Evolutionary conservation across 2,329 filamentous ascomycete species (phyloP), one percentile per base, ranked within the genome.

Genomic region (Aquanectria penicillioides): DNA sequence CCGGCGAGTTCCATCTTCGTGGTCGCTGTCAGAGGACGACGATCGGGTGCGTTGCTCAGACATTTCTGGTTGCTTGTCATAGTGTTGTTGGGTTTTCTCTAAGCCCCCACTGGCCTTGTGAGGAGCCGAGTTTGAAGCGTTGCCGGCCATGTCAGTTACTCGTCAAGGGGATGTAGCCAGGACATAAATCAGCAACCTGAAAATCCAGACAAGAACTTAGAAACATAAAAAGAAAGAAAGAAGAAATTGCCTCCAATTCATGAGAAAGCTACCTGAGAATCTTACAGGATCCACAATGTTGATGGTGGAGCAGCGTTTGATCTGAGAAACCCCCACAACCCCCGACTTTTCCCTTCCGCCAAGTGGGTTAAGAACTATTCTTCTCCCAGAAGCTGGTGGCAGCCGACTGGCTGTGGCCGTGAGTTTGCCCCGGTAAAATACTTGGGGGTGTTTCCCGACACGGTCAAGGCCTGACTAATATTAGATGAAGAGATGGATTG

Each of bases 311-410:
- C 46, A 37, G 26, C 31, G 25, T 38, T 29, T 22, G 15, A 46
- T 11, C 13, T 26, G 13, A 15, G 20, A 44, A 38, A 38, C 41
- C 50, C 37, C 50, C 40, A 53, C 33, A 22, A 29, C 40, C 50
- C 50, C 33, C 50, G 50, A 54, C 38, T 22, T 54, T 47, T 54
- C 44, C n/a, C 25, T 31, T 31, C 31, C 17, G 33, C 40, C 31
- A 31, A 41, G 31, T 46, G 38, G 41, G 38, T 46, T 26, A 22
- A 22, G 41, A 18, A 26, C 33, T 26, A 28, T 26, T 13, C 15
- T 46, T 46, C 18, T 31, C 17, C 26, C 18, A 46, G 17, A 17
- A 31, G 23, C 11, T 33, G 23, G 41, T 28, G 41, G 41, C 41
- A n/a, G n/a, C n/a, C n/a, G n/a, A n/a, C n/a, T n/a, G n/a, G n/a